Evolutionary conservation across 306 rosid species (phyloP), one percentile per base, ranked within the genome.

Genomic region (Mimosa pudica): DNA sequence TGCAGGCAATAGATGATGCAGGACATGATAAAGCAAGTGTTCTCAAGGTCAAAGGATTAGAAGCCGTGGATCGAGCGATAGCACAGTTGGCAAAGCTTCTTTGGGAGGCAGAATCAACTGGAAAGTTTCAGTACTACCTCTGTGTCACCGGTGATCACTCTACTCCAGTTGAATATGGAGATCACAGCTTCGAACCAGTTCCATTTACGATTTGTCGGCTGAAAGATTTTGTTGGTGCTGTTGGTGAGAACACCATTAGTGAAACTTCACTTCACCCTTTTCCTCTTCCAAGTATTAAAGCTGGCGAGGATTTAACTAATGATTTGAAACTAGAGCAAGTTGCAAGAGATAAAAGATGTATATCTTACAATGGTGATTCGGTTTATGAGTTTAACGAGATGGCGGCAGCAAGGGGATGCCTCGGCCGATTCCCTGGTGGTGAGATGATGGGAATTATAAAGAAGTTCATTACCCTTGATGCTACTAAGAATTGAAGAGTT

Each of bases 111-210:
- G 98, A 95, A 82, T 84, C 90, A 63, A 73, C 82, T 2, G 92
- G 97, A 70, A 77, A 83, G 0, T 93, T 90, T 79, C 87, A 90
- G 77, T 95, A 86, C 83, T 82, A 7, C 77, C 91, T 93, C 3
- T 93, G 98, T 38, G 91, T 93, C 80, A 93, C 99, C 1, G 98
- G 97, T 58, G 97, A 95, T 78, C 98, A 95, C 83, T 95, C 97
- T 16, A 95, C 98, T 36, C 99, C 99, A 41, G 98, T 95, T 66
- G 99, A 95, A 80, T 95, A 95, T 72, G 99, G 99, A 70, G 99
- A 95, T 85, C 99, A 95, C 79, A 95, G 99, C 90, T 95, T 90
- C 47, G 99, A 95, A 86, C 88, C 99, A 0, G 97, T 95, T 63
- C 98, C 99, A 17, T 93, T 95, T 47, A 52, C 98, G 4, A 73